A percentile compares a stretch with the other conserved stretches of the same genome.
Conservation (phyloP, 139 green algal genomes). For the Chlamydomonas sp. region DNA sequence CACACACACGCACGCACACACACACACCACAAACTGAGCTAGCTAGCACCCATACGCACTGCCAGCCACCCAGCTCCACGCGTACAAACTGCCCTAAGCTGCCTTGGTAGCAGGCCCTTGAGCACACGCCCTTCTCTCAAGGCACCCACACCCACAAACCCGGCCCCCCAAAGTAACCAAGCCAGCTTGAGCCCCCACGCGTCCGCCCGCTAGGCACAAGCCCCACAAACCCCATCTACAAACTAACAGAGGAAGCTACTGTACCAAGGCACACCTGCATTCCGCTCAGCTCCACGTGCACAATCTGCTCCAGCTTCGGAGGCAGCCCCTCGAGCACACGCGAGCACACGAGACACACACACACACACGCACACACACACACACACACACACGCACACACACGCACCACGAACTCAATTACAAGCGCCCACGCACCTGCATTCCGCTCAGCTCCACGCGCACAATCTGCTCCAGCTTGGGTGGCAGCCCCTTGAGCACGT, state of each 20-base stretch:
- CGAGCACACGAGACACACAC: too few species aligned
- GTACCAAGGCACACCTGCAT: too few species aligned
- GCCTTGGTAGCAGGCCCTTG: conserved; percentile 68
- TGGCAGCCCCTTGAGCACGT: conserved; percentile 72
- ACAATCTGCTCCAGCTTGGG: conserved; percentile 79
- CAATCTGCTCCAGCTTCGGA: conserved; percentile 30
- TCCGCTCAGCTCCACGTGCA: conserved; percentile 46
- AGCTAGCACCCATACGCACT: conserved; percentile 29
- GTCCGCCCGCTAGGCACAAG: too few species aligned
- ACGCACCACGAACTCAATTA: too few species aligned
- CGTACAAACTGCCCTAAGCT: conserved; percentile 71
- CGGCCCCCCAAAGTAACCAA: too few species aligned
- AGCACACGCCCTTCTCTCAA: too few species aligned
- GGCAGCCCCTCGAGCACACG: not conserved
- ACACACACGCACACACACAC: conserved; percentile 1
- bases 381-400: conserved; percentile 2
- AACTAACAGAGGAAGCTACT: too few species aligned
- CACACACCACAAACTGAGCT: too few species aligned
- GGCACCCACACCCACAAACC: too few species aligned
- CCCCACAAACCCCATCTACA: too few species aligned
- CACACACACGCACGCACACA: conserved; percentile 2
- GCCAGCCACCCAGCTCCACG: conserved; percentile 49
- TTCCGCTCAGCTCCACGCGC: conserved; percentile 48
- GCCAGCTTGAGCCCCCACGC: too few species aligned
- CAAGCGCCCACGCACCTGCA: conserved; percentile 33